Evolutionary conservation across 139 green algal species (phyloP), one percentile per base, ranked within the genome.

Genomic region (Astrephomene gubernaculifera): DNA sequence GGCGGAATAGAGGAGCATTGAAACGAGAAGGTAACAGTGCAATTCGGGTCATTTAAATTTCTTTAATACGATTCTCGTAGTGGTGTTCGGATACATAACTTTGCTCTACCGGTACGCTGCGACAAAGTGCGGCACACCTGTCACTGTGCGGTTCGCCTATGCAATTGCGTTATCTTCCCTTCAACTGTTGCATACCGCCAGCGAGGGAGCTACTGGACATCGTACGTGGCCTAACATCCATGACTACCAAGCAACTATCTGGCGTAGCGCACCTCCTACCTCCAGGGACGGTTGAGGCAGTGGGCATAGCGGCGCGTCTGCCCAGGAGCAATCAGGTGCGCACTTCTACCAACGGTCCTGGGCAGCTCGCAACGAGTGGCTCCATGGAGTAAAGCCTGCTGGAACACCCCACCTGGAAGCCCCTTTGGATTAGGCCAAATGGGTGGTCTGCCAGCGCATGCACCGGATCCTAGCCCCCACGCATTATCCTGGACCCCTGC

Each of bases 261-360:
- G 90, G 81, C 0, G 85, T 93, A 54, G 43, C 82, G 24, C 87
- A 91, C 71, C 44, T 93, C 24, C 81, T 91, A 49, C 52, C 74
- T 14, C 53, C 83, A 4, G 87, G 90, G 31, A 70, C 87, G 1
- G 38, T 90, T 2, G 65, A 89, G 39, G 81, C 83, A 45, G 70
- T 90, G 14, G 73, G 60, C 14, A 86, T 90, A 4, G 90, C 87
- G 9, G 85, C 86, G 8, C 54, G 57, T 31, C 86, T 93, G 39
- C 87, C 90, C 6, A 65, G 85, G 22, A 87, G 52, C 44, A 93
- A 93, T 79, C 90, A 92, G 88, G 88, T 83, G 72, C 2, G 70
- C n/a, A n/a, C n/a, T n/a, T n/a, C n/a, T n/a, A n/a, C n/a, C n/a
- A n/a, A n/a, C n/a, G 44, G 41, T 27, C 0, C 36, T 33, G 27